phyloP scores from a whole-genome alignment of 1,284 basidiomycete species.

The Ganoderma leucocontextum region DNA sequence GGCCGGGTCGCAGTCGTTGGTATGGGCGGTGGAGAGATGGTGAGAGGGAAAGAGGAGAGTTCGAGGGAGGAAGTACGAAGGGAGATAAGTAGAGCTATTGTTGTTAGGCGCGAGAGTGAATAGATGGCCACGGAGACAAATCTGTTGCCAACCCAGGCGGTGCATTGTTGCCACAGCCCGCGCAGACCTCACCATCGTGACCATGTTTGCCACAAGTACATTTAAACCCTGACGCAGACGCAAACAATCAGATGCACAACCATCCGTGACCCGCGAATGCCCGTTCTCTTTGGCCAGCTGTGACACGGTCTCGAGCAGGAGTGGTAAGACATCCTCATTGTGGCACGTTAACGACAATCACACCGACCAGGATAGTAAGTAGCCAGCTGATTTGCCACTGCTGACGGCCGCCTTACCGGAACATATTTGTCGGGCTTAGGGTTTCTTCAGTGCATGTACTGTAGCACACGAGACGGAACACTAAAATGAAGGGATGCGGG shows the following conservation, averaged over 20 bases:
- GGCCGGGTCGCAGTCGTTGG: background rate
- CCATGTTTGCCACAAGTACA: background rate
- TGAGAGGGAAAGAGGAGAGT: background rate
- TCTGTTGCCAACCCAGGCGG: conserved; percentile 14
- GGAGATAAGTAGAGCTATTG: background rate
- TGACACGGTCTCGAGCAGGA: no score
- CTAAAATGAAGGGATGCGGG: no score
- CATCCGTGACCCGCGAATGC: no score
- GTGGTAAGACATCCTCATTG: no score
- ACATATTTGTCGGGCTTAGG: no score
- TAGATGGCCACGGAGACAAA: conserved; percentile 4
- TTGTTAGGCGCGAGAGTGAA: conserved; percentile 3
- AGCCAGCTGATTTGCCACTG: no score
- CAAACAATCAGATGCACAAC: background rate
- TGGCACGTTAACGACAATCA: no score
- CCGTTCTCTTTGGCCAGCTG: no score
- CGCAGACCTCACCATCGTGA: conserved; percentile 5
- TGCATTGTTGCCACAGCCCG: conserved; percentile 19
- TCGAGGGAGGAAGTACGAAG: background rate
- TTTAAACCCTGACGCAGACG: background rate
- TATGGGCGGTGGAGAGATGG: background rate
- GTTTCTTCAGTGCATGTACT: no score
- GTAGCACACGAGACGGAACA: no score
- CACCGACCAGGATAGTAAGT: no score
- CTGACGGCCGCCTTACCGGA: no score